Evolutionary conservation across 1,139 yeast species (phyloP).

Genomic region (Debaryomyces coudertii): DNA sequence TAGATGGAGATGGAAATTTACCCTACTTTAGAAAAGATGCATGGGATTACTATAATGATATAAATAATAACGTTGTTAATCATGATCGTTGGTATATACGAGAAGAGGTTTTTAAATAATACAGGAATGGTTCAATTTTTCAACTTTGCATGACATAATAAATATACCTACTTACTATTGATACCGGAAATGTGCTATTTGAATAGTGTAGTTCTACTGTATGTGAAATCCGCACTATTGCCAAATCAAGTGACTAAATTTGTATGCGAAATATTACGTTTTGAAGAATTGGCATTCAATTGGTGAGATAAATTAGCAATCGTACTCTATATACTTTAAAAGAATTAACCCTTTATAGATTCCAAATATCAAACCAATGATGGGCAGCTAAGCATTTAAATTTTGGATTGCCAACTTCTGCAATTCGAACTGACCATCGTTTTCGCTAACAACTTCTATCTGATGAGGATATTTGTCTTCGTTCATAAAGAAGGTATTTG

Average conservation of each 20-base stretch:
- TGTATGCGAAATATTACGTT: too few species aligned
- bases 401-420: conserved; percentile 2
- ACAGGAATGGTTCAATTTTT: not conserved
- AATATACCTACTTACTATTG: not conserved
- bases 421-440: conserved; percentile 1
- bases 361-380: not conserved
- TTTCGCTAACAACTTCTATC: conserved; percentile 6
- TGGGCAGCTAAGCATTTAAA: not conserved
- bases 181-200: too few species aligned
- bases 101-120: conserved; percentile 13
- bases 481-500: conserved; percentile 15
- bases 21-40: conserved; percentile 42
- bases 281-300: too few species aligned
- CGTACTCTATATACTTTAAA: too few species aligned
- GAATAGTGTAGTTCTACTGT: not conserved
- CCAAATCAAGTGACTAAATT: too few species aligned
- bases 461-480: conserved; percentile 12
- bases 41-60: conserved; percentile 45
- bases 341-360: not conserved
- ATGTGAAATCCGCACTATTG: too few species aligned
- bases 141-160: not conserved
- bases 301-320: too few species aligned
- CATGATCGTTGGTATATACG: conserved; percentile 32
- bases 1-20: conserved; percentile 27
- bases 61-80: conserved; percentile 24